Conservation (phyloP, 768 basidiomycete genomes). For the Neoboletus brunneissimus region DNA sequence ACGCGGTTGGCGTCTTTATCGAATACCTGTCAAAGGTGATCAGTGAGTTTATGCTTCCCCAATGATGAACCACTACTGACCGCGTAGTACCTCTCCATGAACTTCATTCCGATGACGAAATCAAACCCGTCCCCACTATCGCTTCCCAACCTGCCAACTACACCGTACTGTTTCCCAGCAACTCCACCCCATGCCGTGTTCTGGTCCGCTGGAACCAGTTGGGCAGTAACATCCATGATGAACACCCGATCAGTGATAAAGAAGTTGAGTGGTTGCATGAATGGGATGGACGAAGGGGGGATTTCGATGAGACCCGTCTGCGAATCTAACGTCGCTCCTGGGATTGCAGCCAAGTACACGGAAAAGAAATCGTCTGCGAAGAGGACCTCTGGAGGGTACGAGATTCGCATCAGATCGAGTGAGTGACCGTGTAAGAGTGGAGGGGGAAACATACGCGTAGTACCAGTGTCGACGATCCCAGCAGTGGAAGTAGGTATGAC, state of each 20-base stretch:
- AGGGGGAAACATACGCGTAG: slow-evolving; percentile 16
- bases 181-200: slow-evolving; percentile 13
- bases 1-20: slow-evolving; percentile 15
- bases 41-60: neutral
- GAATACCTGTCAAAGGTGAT: slow-evolving; percentile 14
- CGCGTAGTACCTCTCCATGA: neutral
- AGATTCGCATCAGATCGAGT: neutral
- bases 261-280: slow-evolving; percentile 19
- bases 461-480: slow-evolving; percentile 30
- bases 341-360: slow-evolving; percentile 15
- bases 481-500: slow-evolving; percentile 20
- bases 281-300: slow-evolving; percentile 7
- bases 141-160: neutral
- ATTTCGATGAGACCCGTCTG: slow-evolving; percentile 14
- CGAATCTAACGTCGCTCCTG: slow-evolving; percentile 5
- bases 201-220: slow-evolving; percentile 15
- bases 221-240: slow-evolving; percentile 18
- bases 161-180: slow-evolving; percentile 11
- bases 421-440: neutral
- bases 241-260: slow-evolving; percentile 1
- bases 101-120: neutral
- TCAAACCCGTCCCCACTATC: neutral
- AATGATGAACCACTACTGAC: neutral
- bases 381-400: slow-evolving; percentile 13
- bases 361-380: slow-evolving; percentile 21